A percentile compares a stretch with the other conserved stretches of the same genome.
phyloP scores from a whole-genome alignment of 2,329 filamentous ascomycete species.

The Fusarium protoensiforme region DNA sequence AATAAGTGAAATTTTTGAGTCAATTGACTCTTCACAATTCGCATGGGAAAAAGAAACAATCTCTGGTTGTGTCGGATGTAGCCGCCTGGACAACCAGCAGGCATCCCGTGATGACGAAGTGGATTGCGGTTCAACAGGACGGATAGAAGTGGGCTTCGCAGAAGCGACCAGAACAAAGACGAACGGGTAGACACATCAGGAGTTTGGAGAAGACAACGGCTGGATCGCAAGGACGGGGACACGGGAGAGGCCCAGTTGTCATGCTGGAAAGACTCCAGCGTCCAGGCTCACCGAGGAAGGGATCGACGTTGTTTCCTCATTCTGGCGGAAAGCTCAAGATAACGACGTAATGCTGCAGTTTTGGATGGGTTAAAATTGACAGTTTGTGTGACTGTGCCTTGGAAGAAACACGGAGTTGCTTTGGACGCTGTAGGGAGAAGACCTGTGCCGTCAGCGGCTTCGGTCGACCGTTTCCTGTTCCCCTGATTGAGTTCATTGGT shows the following conservation, averaged over 20 bases:
- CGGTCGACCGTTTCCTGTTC: slow-evolving; percentile 10
- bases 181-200: slow-evolving; percentile 29
- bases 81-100: slow-evolving; percentile 9
- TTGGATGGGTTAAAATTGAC: slow-evolving; percentile 12
- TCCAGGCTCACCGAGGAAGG: slow-evolving; percentile 30
- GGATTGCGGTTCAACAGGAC: slow-evolving; percentile 10
- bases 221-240: slow-evolving; percentile 23
- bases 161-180: slow-evolving; percentile 20
- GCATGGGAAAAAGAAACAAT: background rate
- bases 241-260: slow-evolving; percentile 28
- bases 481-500: slow-evolving; percentile 28
- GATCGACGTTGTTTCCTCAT: slow-evolving; percentile 29
- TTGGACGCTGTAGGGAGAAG: slow-evolving; percentile 7
- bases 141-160: slow-evolving; percentile 19
- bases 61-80: slow-evolving; percentile 7
- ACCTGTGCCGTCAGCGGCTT: slow-evolving; percentile 34
- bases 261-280: slow-evolving; percentile 25
- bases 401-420: slow-evolving; percentile 8
- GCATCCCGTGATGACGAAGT: slow-evolving; percentile 18
- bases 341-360: slow-evolving; percentile 40
- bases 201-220: slow-evolving; percentile 18
- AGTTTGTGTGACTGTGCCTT: slow-evolving; percentile 17
- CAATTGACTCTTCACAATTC: slow-evolving; percentile 14
- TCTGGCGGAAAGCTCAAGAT: slow-evolving; percentile 1
- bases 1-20: slow-evolving; percentile 5